Percentiles rank a stretch among this genome's conserved stretches.
phyloP scores from a whole-genome alignment of 2,329 filamentous ascomycete genomes.

The Verticillium dahliae region DNA sequence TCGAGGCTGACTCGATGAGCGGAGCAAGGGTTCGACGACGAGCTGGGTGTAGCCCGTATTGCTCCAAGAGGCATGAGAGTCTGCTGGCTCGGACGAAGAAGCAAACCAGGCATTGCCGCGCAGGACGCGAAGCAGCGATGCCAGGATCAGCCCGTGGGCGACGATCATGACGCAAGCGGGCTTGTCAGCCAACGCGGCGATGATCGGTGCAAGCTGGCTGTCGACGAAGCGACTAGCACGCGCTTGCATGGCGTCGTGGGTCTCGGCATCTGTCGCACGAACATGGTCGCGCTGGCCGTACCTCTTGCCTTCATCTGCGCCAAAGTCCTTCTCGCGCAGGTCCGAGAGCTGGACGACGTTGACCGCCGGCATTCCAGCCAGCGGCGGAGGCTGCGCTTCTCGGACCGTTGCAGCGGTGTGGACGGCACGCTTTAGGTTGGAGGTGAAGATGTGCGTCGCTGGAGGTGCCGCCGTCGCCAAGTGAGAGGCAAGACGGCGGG shows the following conservation, averaged over 20 bases:
- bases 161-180: conserved; percentile 53
- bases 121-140: conserved; percentile 56
- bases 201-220: conserved; percentile 51
- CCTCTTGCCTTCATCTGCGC: conserved; percentile 60
- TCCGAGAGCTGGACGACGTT: conserved; percentile 34
- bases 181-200: conserved; percentile 15
- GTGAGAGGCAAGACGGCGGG: conserved; percentile 61
- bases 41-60: conserved; percentile 45
- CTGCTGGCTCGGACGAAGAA: conserved; percentile 11
- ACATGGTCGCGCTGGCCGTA: conserved; percentile 27
- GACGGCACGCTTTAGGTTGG: conserved; percentile 67
- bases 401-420: conserved; percentile 64
- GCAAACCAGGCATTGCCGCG: conserved; percentile 10
- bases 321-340: conserved; percentile 70
- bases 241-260: conserved; percentile 56
- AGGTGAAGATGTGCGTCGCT: conserved; percentile 63
- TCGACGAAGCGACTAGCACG: conserved; percentile 63
- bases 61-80: conserved; percentile 34
- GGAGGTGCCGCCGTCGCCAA: conserved; percentile 32
- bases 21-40: background rate
- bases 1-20: background rate
- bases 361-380: conserved; percentile 9
- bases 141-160: conserved; percentile 77
- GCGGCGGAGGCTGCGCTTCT: conserved; percentile 37
- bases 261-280: conserved; percentile 48